A percentile compares a stretch with the other conserved stretches of the same genome.
These are phyloP conservation scores for Betula pendula DNA, from an alignment of 306 rosid species.

Conservation along the genomic window DNA sequence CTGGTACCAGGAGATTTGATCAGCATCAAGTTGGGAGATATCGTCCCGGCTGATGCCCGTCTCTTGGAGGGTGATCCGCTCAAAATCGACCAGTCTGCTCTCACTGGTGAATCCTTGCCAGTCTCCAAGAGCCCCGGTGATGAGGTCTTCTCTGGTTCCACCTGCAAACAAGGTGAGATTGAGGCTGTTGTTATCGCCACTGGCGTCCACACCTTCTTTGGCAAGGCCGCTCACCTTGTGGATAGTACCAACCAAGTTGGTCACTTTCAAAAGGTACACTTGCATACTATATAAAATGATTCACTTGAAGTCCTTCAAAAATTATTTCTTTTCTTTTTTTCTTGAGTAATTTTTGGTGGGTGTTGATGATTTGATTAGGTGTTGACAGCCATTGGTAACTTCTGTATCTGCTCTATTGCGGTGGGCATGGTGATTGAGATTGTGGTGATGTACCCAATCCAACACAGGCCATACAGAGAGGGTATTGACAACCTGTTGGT, in stretches of 20 bases:
- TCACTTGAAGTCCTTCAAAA: neutral
- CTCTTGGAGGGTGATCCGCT: conserved; percentile 86
- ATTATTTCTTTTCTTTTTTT: neutral
- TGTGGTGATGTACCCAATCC: conserved; percentile 78
- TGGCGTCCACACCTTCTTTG: conserved; percentile 91
- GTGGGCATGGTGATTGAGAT: conserved; percentile 84
- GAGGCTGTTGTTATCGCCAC: conserved; percentile 95
- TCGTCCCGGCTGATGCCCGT: conserved; percentile 91
- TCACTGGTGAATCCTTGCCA: conserved; percentile 89
- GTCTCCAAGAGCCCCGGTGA: conserved; percentile 75
- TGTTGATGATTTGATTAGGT: conserved; percentile 51
- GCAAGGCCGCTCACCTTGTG: conserved; percentile 95
- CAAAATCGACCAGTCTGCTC: conserved; percentile 89
- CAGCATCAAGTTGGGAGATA: conserved; percentile 92
- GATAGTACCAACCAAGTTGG: conserved; percentile 96
- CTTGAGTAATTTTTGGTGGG: conserved; percentile 14
- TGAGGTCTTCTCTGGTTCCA: conserved; percentile 86
- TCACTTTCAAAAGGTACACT: conserved; percentile 83
- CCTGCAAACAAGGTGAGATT: conserved; percentile 93
- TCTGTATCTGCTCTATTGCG: conserved; percentile 85
- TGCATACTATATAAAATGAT: neutral
- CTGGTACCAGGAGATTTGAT: conserved; percentile 89
- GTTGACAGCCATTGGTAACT: conserved; percentile 90
- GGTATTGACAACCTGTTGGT: conserved; percentile 91
- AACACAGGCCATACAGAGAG: conserved; percentile 69